phyloP scores from a whole-genome alignment of 768 basidiomycete genomes.

The Mycena belliarum region DNA sequence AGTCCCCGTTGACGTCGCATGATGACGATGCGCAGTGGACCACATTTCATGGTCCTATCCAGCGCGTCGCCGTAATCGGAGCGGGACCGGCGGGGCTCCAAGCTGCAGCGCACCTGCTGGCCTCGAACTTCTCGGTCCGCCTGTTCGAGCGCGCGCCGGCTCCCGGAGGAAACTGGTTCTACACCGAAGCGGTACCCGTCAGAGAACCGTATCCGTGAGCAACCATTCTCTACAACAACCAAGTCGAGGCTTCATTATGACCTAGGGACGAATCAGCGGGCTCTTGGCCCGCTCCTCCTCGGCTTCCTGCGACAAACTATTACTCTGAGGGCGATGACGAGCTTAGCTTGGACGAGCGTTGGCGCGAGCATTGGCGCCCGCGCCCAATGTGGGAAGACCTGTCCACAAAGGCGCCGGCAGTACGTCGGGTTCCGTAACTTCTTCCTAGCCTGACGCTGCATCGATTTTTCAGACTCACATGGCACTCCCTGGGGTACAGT shows the following conservation, averaged over 20 bases:
- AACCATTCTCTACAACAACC: too few species aligned
- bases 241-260: too few species aligned
- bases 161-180: constrained; percentile 25
- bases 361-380: constrained; percentile 25
- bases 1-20: too few species aligned
- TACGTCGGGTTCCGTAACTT: too few species aligned
- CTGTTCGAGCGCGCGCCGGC: constrained; percentile 23
- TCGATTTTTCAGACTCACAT: constrained; percentile 9
- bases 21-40: too few species aligned
- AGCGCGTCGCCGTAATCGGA: neutral
- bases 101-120: constrained; percentile 12
- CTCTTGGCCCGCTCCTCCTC: too few species aligned
- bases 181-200: constrained; percentile 20
- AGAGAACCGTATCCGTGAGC: constrained; percentile 23
- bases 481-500: constrained; percentile 21
- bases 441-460: too few species aligned
- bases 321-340: constrained; percentile 18
- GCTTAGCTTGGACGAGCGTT: constrained; percentile 15
- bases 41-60: neutral
- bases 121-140: constrained; percentile 16
- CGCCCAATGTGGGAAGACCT: constrained; percentile 24
- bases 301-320: neutral
- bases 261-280: too few species aligned
- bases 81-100: constrained; percentile 2
- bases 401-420: constrained; percentile 22